A percentile compares a stretch with the other conserved stretches of the same genome.
Conservation (phyloP, 371 early-diverging fungal genomes). For the Mortierella sp. region DNA sequence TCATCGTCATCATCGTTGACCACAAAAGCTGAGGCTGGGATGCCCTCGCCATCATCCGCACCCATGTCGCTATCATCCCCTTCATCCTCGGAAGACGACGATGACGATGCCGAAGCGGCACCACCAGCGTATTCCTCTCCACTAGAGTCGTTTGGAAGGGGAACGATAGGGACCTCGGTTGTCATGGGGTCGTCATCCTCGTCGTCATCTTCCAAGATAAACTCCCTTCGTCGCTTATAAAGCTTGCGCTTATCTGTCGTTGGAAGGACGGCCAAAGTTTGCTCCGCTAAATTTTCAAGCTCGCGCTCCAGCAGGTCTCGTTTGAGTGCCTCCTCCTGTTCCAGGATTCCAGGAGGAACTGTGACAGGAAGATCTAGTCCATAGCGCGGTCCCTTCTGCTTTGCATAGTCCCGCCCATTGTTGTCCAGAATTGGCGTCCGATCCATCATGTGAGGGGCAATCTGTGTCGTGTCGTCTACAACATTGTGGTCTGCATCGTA, state of each 20-base stretch:
- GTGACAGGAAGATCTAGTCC: conserved; percentile 67
- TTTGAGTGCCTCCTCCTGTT: conserved; percentile 59
- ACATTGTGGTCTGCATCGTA: conserved; percentile 75
- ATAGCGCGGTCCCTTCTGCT: conserved; percentile 70
- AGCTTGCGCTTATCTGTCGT: conserved; percentile 61
- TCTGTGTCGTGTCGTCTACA: conserved; percentile 68
- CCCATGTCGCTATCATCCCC: conserved; percentile 64
- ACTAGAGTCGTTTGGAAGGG: conserved; percentile 69
- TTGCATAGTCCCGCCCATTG: conserved; percentile 75
- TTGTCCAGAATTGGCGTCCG: conserved; percentile 73
- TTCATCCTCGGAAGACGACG: conserved; percentile 62
- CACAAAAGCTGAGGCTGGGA: conserved; percentile 54
- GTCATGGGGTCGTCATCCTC: conserved; percentile 66
- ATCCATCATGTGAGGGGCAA: conserved; percentile 75
- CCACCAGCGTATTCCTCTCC: conserved; percentile 69
- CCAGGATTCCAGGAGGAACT: conserved; percentile 61
- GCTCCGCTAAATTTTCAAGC: conserved; percentile 58
- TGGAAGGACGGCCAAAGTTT: conserved; percentile 46
- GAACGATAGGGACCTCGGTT: conserved; percentile 57
- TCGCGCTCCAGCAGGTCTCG: conserved; percentile 61
- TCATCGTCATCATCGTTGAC: conserved; percentile 59
- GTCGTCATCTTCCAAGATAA: conserved; percentile 64
- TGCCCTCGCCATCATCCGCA: conserved; percentile 56
- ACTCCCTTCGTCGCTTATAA: conserved; percentile 55
- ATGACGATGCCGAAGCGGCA: conserved; percentile 42